Percentiles rank a stretch among this genome's conserved stretches.
Evolutionary conservation across 2,329 filamentous ascomycete species (phyloP).

Genomic region (Kalmusia sp.): DNA sequence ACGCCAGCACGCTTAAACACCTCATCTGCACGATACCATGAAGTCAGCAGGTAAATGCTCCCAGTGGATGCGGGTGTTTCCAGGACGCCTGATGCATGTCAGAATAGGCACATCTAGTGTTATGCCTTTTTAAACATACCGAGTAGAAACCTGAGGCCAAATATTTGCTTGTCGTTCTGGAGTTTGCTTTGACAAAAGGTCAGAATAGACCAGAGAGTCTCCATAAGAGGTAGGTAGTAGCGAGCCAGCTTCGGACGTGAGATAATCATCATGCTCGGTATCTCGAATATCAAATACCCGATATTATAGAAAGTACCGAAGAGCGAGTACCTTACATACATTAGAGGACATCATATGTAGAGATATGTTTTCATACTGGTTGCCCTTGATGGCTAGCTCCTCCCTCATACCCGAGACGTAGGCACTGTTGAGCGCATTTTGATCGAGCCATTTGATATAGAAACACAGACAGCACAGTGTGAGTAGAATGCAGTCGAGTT

Average conservation of each 20-base stretch:
- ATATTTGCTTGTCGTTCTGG: conserved; percentile 39
- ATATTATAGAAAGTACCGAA: conserved; percentile 51
- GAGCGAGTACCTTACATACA: conserved; percentile 42
- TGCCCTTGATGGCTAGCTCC: conserved; percentile 50
- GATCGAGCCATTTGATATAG: conserved; percentile 32
- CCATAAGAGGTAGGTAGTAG: conserved; percentile 41
- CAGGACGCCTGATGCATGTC: conserved; percentile 17
- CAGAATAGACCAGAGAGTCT: conserved; percentile 43
- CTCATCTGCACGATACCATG: conserved; percentile 50
- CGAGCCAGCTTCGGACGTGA: conserved; percentile 40
- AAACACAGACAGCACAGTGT: conserved; percentile 30
- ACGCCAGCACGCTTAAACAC: conserved; percentile 61
- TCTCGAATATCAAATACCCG: conserved; percentile 42
- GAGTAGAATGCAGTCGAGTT: conserved; percentile 26
- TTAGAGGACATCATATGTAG: neutral
- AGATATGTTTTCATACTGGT: conserved; percentile 54
- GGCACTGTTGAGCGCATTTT: conserved; percentile 26
- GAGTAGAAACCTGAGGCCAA: conserved; percentile 42
- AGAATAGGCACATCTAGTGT: neutral
- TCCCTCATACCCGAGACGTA: conserved; percentile 29
- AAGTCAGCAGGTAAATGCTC: conserved; percentile 36
- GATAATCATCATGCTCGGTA: conserved; percentile 41
- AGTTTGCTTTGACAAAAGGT: conserved; percentile 42
- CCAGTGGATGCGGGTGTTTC: conserved; percentile 37
- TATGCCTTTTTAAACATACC: neutral